These are phyloP conservation scores for Cyberlindnera sargentensis DNA, from an alignment of 805 yeast species.

Conservation along the genomic window DNA sequence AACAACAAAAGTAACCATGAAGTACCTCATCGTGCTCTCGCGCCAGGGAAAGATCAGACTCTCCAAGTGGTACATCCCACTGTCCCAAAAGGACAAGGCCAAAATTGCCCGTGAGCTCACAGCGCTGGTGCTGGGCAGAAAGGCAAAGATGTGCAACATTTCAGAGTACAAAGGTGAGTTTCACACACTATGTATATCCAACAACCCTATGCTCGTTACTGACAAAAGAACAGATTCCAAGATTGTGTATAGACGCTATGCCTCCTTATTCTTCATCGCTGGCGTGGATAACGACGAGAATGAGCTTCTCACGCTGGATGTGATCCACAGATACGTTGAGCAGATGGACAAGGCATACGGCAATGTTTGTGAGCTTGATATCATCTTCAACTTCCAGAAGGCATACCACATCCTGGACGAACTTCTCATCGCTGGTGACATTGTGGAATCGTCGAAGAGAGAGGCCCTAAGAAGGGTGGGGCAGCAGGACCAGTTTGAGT, in stretches of 20 bases:
- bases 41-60: slow-evolving; percentile 94
- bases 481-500: slow-evolving; percentile 84
- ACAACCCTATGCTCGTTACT: background rate
- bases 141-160: slow-evolving; percentile 77
- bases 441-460: slow-evolving; percentile 75
- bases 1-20: slow-evolving; percentile 30
- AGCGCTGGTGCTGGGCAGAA: slow-evolving; percentile 74
- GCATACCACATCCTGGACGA: slow-evolving; percentile 93
- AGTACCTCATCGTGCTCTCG: slow-evolving; percentile 74
- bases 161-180: slow-evolving; percentile 14
- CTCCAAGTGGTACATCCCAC: slow-evolving; percentile 86
- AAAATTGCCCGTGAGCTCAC: slow-evolving; percentile 81
- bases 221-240: slow-evolving; percentile 44
- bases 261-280: slow-evolving; percentile 83
- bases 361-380: slow-evolving; percentile 93
- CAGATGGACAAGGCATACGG: slow-evolving; percentile 95
- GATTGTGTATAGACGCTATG: slow-evolving; percentile 86
- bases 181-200: background rate
- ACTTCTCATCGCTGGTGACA: slow-evolving; percentile 77
- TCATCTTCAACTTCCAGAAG: slow-evolving; percentile 89
- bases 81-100: slow-evolving; percentile 77
- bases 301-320: slow-evolving; percentile 78
- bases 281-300: slow-evolving; percentile 82
- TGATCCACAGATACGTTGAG: slow-evolving; percentile 90
- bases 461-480: slow-evolving; percentile 73